Conservation (phyloP, 2,329 filamentous ascomycete genomes). For the Cladosporium colombiae region DNA sequence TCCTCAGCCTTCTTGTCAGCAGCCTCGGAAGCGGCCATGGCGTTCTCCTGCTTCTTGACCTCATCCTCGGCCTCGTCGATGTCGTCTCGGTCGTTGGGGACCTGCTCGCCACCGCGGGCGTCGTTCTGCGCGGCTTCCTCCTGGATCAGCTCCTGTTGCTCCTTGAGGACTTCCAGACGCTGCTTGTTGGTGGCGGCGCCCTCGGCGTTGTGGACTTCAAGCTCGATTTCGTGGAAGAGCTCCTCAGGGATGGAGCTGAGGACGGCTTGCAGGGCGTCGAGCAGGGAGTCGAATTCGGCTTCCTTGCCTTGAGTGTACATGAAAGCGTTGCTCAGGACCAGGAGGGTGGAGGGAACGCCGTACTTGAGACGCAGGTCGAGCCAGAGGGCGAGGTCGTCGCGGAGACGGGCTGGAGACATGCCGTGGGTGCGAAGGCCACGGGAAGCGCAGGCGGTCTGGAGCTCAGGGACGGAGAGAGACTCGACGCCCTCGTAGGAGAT, state of each 20-base stretch:
- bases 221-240: conserved; percentile 98
- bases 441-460: conserved; percentile 88
- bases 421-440: conserved; percentile 92
- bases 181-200: conserved; percentile 98
- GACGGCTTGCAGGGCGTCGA: conserved; percentile 89
- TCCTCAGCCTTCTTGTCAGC: conserved; percentile 17
- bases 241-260: conserved; percentile 95
- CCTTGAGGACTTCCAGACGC: conserved; percentile 94
- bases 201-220: conserved; percentile 95
- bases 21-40: conserved; percentile 7
- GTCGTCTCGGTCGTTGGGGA: conserved; percentile 74
- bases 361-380: conserved; percentile 89
- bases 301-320: conserved; percentile 91
- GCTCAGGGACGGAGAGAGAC: conserved; percentile 85
- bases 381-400: conserved; percentile 91
- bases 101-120: conserved; percentile 51
- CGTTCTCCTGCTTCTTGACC: conserved; percentile 20
- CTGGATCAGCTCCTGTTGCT: conserved; percentile 96
- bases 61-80: conserved; percentile 69
- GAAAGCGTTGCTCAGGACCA: conserved; percentile 96
- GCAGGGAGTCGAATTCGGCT: conserved; percentile 79
- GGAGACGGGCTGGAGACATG: conserved; percentile 81
- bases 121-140: conserved; percentile 94
- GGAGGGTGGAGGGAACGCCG: conserved; percentile 90
- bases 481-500: conserved; percentile 94